These are phyloP conservation scores for Podila minutissima DNA, from an alignment of 192 early-diverging fungal species.

Conservation along the genomic window DNA sequence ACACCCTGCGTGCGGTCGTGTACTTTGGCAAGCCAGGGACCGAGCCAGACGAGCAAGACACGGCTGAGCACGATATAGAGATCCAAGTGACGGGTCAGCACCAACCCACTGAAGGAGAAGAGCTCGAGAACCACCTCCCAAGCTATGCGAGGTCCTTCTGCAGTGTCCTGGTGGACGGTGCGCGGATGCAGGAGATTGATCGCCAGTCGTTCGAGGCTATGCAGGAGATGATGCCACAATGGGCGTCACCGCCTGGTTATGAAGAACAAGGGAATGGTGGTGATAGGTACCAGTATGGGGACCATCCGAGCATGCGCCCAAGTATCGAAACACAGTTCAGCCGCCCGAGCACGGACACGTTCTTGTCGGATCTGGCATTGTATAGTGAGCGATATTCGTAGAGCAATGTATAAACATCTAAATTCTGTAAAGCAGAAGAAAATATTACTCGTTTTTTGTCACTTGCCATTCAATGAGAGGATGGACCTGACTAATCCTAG, in stretches of 20 bases:
- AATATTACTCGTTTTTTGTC: too few relatives aligned
- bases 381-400: conserved; percentile 3
- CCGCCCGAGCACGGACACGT: conserved; percentile 8
- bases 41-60: conserved; percentile 3
- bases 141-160: conserved; percentile 26
- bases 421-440: too few relatives aligned
- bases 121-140: conserved; percentile 15
- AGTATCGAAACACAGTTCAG: neutral
- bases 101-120: neutral
- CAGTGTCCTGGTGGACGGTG: conserved; percentile 10
- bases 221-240: neutral
- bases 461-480: too few relatives aligned
- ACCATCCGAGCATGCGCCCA: too few relatives aligned
- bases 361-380: conserved; percentile 5
- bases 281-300: too few relatives aligned
- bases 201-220: conserved; percentile 18
- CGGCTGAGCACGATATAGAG: conserved; percentile 1
- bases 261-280: conserved; percentile 1
- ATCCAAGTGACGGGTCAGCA: conserved; percentile 5
- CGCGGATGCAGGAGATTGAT: conserved; percentile 15
- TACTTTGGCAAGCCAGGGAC: neutral
- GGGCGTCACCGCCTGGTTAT: conserved; percentile 6
- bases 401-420: neutral
- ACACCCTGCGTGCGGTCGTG: conserved; percentile 8
- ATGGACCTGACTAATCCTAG: too few relatives aligned